Percentiles rank a stretch among this genome's conserved stretches.
These are phyloP conservation scores for Beauveria sp. DNA, from an alignment of 2,329 filamentous ascomycete species.

Conservation along the genomic window DNA sequence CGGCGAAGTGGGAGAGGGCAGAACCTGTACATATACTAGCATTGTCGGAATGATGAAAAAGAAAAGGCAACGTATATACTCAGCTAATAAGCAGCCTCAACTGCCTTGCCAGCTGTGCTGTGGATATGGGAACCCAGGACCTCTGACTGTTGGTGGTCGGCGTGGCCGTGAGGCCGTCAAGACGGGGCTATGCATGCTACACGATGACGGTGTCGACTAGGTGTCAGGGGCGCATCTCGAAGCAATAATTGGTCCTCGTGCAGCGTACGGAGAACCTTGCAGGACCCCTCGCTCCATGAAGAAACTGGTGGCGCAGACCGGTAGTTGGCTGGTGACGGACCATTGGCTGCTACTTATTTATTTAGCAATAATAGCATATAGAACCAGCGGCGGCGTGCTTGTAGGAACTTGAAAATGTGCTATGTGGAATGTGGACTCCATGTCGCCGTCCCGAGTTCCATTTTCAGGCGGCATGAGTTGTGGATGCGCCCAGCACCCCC, in stretches of 20 bases:
- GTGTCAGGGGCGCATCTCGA: background rate
- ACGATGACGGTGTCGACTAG: background rate
- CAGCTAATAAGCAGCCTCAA: background rate
- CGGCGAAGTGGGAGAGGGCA: background rate
- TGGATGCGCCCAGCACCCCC: no score
- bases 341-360: background rate
- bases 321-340: background rate
- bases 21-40: background rate
- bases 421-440: no score
- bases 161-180: background rate
- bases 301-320: background rate
- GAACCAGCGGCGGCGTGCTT: background rate
- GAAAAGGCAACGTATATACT: background rate
- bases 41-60: background rate
- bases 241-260: background rate
- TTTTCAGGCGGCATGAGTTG: no score
- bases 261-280: background rate
- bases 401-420: background rate
- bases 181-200: background rate
- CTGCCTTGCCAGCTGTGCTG: background rate
- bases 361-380: background rate
- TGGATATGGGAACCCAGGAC: background rate
- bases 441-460: no score
- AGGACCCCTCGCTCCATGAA: background rate
- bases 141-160: background rate